phyloP scores from a whole-genome alignment of 2,329 filamentous ascomycete species.

The Dactylellina drechsleri region DNA sequence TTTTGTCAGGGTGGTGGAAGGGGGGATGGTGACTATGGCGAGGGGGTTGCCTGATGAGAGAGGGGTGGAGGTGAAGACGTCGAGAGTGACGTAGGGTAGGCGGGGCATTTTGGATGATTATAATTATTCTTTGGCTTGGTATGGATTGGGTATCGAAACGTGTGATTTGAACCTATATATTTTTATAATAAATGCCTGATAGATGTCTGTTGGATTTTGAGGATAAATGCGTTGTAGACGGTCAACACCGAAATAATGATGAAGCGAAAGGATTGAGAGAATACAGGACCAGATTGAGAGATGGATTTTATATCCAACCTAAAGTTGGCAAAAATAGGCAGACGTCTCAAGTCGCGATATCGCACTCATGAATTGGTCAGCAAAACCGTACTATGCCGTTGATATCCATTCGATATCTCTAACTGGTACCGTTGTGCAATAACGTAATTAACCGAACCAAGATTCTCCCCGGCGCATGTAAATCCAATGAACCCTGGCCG shows the following conservation, averaged over 20 bases:
- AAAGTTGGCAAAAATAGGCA: no score
- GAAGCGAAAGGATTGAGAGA: no score
- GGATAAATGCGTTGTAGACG: constrained; percentile 24
- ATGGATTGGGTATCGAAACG: not conserved
- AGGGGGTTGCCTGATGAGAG: constrained; percentile 70
- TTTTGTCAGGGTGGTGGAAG: constrained; percentile 64
- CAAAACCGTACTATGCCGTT: no score
- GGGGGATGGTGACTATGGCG: constrained; percentile 69
- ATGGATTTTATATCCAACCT: no score
- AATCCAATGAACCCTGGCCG: no score
- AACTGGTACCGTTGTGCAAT: no score
- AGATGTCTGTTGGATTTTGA: constrained; percentile 29
- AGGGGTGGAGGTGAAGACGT: constrained; percentile 72
- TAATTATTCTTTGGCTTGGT: not conserved
- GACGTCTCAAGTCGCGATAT: not conserved
- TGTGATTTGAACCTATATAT: not conserved
- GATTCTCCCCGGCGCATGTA: no score
- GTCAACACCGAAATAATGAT: not conserved
- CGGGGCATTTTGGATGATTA: constrained; percentile 22
- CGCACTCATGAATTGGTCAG: not conserved
- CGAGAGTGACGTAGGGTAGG: constrained; percentile 66
- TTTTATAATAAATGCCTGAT: not conserved
- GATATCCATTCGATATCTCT: no score
- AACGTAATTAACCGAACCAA: no score
- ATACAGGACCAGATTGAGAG: no score